phyloP scores from a whole-genome alignment of 169 alveolate species.

The Cyclospora cayetanensis region DNA sequence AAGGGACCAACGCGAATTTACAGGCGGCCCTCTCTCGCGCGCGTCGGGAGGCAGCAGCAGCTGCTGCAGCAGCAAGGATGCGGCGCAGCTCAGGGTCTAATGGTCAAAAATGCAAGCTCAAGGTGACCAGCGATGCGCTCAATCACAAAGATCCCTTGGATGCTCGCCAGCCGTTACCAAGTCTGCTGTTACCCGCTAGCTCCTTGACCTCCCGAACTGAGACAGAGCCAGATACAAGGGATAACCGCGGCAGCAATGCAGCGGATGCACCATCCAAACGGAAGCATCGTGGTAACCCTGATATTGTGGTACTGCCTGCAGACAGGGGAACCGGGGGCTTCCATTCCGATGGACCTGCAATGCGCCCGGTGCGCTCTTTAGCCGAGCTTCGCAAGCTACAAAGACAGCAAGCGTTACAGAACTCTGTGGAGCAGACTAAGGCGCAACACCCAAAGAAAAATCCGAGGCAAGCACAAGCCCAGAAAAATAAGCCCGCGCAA shows the following conservation, averaged over 20 bases:
- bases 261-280: background rate
- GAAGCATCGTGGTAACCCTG: background rate
- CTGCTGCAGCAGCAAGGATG: background rate
- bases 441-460: background rate
- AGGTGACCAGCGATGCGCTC: too few species aligned
- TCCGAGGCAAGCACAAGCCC: background rate
- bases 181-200: too few species aligned
- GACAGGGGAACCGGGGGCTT: background rate
- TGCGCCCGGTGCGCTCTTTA: background rate
- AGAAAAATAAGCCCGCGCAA: background rate
- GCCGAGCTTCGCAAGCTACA: background rate
- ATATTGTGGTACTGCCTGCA: background rate
- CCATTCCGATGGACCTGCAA: background rate
- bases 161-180: too few species aligned
- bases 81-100: background rate
- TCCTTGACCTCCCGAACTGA: background rate
- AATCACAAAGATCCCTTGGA: too few species aligned
- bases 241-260: background rate
- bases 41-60: background rate
- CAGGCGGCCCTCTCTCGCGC: background rate
- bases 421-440: too few species aligned
- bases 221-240: background rate
- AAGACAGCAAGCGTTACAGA: background rate
- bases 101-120: too few species aligned
- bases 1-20: background rate